Conservation (phyloP, 768 basidiomycete genomes). For the Hydnomerulius pinastri region DNA sequence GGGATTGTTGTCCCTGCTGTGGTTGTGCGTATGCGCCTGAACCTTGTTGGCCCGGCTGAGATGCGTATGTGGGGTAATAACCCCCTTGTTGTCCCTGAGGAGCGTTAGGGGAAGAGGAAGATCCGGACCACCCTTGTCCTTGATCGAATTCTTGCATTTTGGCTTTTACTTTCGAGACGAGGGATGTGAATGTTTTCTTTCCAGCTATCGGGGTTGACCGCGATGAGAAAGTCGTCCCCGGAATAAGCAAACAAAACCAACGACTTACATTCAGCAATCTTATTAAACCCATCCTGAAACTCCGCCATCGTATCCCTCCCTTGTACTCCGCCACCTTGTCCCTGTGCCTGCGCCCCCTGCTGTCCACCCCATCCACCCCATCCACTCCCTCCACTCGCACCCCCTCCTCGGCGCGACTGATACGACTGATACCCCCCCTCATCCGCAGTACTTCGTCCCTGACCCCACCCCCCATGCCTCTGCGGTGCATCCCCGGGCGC, state of each 20-base stretch:
- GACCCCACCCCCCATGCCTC: constrained; percentile 4
- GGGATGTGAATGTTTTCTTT: constrained; percentile 72
- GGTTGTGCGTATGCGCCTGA: constrained; percentile 10
- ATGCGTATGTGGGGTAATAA: background rate
- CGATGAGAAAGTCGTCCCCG: too few species aligned
- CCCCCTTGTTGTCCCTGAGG: background rate
- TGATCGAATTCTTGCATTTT: constrained; percentile 84
- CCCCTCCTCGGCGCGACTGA: constrained; percentile 19
- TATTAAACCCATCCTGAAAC: constrained; percentile 72
- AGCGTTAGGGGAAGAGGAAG: constrained; percentile 4
- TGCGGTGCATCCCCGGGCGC: background rate
- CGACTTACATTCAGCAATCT: constrained; percentile 74
- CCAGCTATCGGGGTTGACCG: constrained; percentile 51
- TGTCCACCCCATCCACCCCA: constrained; percentile 4
- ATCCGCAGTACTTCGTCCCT: constrained; percentile 10
- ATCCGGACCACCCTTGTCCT: constrained; percentile 23
- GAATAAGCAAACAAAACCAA: background rate
- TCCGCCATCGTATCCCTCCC: constrained; percentile 60
- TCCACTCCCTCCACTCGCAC: constrained; percentile 9
- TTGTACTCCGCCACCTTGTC: constrained; percentile 15
- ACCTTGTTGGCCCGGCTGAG: background rate
- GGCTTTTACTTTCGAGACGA: constrained; percentile 78
- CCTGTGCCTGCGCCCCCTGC: constrained; percentile 3
- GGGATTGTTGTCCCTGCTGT: constrained; percentile 1
- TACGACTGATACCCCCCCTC: constrained; percentile 23